phyloP scores from a whole-genome alignment of 306 rosid genomes.

The Trifolium fragiferum region DNA sequence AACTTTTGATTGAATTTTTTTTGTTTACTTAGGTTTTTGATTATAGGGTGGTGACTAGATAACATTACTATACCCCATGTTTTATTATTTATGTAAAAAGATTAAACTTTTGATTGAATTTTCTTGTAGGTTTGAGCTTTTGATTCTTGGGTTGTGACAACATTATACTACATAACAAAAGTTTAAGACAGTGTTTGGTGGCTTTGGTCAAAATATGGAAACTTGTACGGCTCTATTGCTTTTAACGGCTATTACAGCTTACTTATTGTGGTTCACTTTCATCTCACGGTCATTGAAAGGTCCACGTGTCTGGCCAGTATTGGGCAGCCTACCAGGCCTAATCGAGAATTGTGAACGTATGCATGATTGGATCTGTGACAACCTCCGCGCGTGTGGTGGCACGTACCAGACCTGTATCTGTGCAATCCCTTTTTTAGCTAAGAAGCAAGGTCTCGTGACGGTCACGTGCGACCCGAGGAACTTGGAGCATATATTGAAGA shows the following conservation, averaged over 20 bases:
- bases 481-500: slow-evolving; percentile 80
- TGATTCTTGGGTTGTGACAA: slow-evolving; percentile 8
- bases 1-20: neutral
- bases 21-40: neutral
- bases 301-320: slow-evolving; percentile 87
- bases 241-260: slow-evolving; percentile 74
- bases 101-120: neutral
- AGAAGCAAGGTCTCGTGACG: slow-evolving; percentile 92
- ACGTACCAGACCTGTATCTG: slow-evolving; percentile 99
- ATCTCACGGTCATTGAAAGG: slow-evolving; percentile 87
- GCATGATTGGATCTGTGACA: slow-evolving; percentile 96
- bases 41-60: neutral
- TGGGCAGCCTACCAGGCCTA: slow-evolving; percentile 88
- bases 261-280: slow-evolving; percentile 82
- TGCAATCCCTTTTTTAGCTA: slow-evolving; percentile 83
- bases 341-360: slow-evolving; percentile 81
- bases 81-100: neutral
- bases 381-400: slow-evolving; percentile 92
- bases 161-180: neutral
- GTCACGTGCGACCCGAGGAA: slow-evolving; percentile 96
- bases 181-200: slow-evolving; percentile 7
- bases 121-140: slow-evolving; percentile 9
- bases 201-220: slow-evolving; percentile 57
- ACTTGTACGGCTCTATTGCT: slow-evolving; percentile 64
- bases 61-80: neutral